Percentiles rank a stretch among this genome's conserved stretches.
Evolutionary conservation across 2,329 filamentous ascomycete genomes (phyloP).

Genomic region (Calonectria naviculata): DNA sequence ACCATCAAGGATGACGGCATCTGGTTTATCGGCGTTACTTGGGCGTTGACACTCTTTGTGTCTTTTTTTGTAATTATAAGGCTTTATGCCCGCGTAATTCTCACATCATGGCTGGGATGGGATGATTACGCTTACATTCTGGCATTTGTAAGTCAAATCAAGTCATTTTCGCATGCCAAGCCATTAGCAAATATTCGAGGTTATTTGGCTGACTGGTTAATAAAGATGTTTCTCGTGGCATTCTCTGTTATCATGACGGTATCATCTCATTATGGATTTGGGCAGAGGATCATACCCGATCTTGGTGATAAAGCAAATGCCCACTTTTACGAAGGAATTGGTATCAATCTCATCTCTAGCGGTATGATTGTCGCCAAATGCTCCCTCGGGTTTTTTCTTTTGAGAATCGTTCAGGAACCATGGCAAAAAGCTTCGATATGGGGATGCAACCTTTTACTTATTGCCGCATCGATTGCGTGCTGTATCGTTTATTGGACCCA

Average conservation of each 20-base stretch:
- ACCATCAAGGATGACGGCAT: background rate
- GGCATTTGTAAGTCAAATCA: background rate
- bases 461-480: background rate
- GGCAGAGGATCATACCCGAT: background rate
- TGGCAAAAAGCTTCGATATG: background rate
- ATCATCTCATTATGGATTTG: background rate
- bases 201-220: background rate
- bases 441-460: background rate
- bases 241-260: background rate
- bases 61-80: background rate
- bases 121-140: background rate
- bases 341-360: background rate
- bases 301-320: background rate
- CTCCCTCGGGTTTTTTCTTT: background rate
- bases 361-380: slow-evolving; percentile 2
- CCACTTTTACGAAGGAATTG: background rate
- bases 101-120: background rate
- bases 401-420: background rate
- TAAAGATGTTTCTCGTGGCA: background rate
- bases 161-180: background rate
- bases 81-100: background rate
- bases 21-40: background rate
- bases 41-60: background rate
- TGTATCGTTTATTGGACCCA: slow-evolving; percentile 1
- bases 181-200: background rate